Percentiles rank a stretch among this genome's conserved stretches.
These are phyloP conservation scores for Cystofilobasidium ferigula DNA, from an alignment of 768 basidiomycete species.

Conservation along the genomic window DNA sequence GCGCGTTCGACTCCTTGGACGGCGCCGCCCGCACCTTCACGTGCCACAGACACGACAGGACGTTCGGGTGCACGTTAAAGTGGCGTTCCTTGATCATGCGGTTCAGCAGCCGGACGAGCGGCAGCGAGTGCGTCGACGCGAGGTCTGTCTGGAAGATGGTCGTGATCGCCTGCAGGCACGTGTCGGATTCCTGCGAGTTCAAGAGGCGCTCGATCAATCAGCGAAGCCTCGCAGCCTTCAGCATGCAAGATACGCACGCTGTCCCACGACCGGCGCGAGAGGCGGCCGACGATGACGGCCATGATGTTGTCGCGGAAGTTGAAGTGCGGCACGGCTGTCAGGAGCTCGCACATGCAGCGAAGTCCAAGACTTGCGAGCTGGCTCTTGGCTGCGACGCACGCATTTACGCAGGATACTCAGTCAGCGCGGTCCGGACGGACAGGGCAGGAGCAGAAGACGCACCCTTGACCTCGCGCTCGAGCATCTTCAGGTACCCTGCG, in stretches of 20 bases:
- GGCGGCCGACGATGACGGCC: conserved; percentile 65
- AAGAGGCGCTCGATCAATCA: neutral
- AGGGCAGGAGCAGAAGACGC: conserved; percentile 25
- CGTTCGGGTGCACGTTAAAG: conserved; percentile 80
- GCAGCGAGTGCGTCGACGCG: conserved; percentile 69
- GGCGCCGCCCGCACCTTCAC: conserved; percentile 24
- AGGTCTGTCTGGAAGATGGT: conserved; percentile 71
- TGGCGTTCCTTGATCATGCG: conserved; percentile 90
- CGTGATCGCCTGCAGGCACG: conserved; percentile 71
- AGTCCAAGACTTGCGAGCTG: conserved; percentile 52
- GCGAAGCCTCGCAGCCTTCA: neutral
- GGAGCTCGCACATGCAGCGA: conserved; percentile 75
- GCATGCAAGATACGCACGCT: conserved; percentile 46
- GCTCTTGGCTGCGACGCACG: conserved; percentile 31
- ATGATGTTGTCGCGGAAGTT: conserved; percentile 91
- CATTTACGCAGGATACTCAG: neutral
- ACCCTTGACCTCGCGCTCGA: conserved; percentile 85
- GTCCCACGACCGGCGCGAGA: conserved; percentile 83
- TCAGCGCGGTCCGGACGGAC: neutral
- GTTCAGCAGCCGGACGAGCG: conserved; percentile 78
- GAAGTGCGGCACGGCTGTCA: conserved; percentile 80
- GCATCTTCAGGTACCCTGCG: conserved; percentile 70
- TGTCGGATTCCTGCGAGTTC: conserved; percentile 58
- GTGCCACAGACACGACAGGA: conserved; percentile 65
- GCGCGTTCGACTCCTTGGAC: conserved; percentile 8